A percentile compares a stretch with the other conserved stretches of the same genome.
These are phyloP conservation scores for Stephania japonica DNA, from an alignment of 164 flowering plant genomes.

Conservation along the genomic window DNA sequence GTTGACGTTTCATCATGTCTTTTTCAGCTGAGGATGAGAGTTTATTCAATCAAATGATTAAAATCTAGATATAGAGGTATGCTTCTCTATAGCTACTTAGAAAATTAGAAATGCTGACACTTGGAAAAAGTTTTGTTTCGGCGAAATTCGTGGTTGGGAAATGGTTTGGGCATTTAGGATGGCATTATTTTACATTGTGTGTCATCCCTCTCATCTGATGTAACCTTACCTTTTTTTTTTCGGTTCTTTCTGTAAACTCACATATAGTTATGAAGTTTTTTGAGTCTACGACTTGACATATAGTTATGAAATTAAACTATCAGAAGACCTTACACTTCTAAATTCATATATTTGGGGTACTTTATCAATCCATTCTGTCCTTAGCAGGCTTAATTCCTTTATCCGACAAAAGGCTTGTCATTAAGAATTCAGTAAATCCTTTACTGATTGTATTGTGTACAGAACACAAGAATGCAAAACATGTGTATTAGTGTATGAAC, in stretches of 20 bases:
- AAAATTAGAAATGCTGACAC: background rate
- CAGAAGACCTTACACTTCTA: background rate
- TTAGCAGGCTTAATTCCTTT: background rate
- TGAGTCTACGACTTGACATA: too few species aligned
- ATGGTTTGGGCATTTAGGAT: background rate
- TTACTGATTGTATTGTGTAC: too few species aligned
- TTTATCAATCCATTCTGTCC: background rate
- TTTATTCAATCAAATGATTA: background rate
- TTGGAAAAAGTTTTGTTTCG: slow-evolving; percentile 7
- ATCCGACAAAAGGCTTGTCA: background rate
- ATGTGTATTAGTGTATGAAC: too few species aligned
- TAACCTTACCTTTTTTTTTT: background rate
- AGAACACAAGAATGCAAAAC: too few species aligned
- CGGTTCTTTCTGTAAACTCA: background rate
- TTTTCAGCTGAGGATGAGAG: background rate
- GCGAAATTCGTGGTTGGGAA: slow-evolving; percentile 8
- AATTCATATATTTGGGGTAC: background rate
- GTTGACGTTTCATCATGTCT: background rate
- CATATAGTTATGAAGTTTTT: background rate
- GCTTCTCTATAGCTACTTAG: background rate
- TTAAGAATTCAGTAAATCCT: too few species aligned
- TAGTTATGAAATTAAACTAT: background rate
- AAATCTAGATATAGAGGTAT: slow-evolving; percentile 1
- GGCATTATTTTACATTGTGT: background rate
- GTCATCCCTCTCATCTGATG: background rate